A percentile compares a stretch with the other conserved stretches of the same genome.
phyloP scores from a whole-genome alignment of 73 alveolate species.

The Tetrahymena borealis region DNA sequence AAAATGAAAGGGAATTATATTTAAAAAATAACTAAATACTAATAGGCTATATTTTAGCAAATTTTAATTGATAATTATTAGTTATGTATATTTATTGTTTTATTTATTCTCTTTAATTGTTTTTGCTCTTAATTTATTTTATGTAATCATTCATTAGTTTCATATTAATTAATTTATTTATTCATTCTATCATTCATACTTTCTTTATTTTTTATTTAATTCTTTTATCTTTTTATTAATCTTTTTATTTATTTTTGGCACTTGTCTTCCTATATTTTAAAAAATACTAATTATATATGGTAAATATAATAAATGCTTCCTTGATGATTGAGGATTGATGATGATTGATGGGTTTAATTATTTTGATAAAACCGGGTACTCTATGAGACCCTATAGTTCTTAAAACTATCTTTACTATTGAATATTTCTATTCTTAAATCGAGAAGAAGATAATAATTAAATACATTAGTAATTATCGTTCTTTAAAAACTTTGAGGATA shows the following conservation, averaged over 20 bases:
- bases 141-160: no score
- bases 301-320: neutral
- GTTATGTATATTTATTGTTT: no score
- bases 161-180: neutral
- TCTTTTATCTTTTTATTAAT: neutral
- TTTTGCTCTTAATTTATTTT: no score
- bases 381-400: neutral
- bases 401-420: neutral
- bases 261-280: conserved; percentile 1
- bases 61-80: no score
- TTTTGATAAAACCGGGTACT: neutral
- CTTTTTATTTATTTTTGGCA: neutral
- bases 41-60: no score
- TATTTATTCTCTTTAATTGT: no score
- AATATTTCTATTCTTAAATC: neutral
- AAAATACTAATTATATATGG: neutral
- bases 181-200: neutral
- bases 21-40: no score
- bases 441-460: neutral
- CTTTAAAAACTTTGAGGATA: neutral
- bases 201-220: neutral
- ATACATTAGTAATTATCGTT: neutral
- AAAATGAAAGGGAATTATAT: no score
- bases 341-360: neutral
- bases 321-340: neutral